Evolutionary conservation across 2,329 filamentous ascomycete genomes (phyloP), one percentile per base, ranked within the genome.

Genomic region (Diaporthe ilicicola): DNA sequence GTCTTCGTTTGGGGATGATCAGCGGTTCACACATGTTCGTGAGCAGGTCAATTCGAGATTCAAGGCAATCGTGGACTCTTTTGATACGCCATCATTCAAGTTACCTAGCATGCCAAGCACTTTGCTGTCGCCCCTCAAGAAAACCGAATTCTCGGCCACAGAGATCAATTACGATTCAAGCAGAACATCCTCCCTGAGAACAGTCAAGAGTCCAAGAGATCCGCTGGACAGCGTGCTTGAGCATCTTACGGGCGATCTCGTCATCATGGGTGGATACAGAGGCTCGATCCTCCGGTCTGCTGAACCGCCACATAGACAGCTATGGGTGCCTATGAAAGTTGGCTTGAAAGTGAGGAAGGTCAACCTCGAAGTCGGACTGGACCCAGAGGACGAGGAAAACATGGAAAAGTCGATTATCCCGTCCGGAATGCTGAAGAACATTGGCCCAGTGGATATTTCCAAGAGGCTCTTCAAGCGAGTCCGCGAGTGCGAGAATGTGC

Each of bases 291-390:
- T 98, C 37, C 90, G 95, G 37, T 97, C 94, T 13, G 92, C 94
- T 13, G 91, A 94, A 73, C 88, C 93, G 10, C 92, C 93, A 4
- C 90, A 95, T 77, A 90, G 94, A n/a, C 94, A 97, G 78, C 83
- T 97, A 0, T 98, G 95, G 95, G 93, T 97, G 1, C 95, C 95
- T 0, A 91, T 98, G 77, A 98, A 98, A 81, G 92, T 97, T 34
- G 95, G 95, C 1, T 83, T 98, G 64, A 97, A 97, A 76, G 89
- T 98, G 73, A 91, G 95, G 69, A 97, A 96, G 78, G 95, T 95
- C 2, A 94, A 98, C 78, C 85, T 98, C 4, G 94, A 97, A 79
- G 92, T 98, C 12, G 95, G 94, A 0, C 82, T 98, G 5, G 88
- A 93, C 17, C 89, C 89, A 2, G 92, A 94, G 76, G 95, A 97